Evolutionary conservation across 179 eudicot species (phyloP).

Genomic region (Corrigiola litoralis): DNA sequence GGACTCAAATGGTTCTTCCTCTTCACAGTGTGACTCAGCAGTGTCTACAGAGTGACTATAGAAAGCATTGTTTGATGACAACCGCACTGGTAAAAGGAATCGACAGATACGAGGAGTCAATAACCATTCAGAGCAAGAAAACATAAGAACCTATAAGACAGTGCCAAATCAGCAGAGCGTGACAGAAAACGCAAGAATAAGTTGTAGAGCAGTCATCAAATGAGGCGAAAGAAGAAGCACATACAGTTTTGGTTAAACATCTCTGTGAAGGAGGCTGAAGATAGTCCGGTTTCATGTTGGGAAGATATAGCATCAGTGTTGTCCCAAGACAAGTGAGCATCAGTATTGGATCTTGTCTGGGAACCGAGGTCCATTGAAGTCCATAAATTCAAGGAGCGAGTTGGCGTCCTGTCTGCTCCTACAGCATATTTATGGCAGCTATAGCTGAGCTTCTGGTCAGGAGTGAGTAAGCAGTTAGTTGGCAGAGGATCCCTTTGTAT

Average conservation of each 20-base stretch:
- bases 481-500: slow-evolving; percentile 32
- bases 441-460: slow-evolving; percentile 37
- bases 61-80: slow-evolving; percentile 38
- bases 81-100: slow-evolving; percentile 43
- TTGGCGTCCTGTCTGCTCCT: slow-evolving; percentile 53
- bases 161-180: background rate
- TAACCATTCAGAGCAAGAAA: background rate
- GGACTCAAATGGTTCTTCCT: slow-evolving; percentile 62
- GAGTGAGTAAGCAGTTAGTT: slow-evolving; percentile 29
- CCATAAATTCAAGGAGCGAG: slow-evolving; percentile 34
- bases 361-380: slow-evolving; percentile 34
- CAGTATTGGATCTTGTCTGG: slow-evolving; percentile 30
- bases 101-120: background rate
- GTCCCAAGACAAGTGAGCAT: slow-evolving; percentile 34
- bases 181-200: too few species aligned
- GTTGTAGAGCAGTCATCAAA: background rate
- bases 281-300: slow-evolving; percentile 61
- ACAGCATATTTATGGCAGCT: slow-evolving; percentile 38
- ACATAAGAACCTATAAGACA: background rate
- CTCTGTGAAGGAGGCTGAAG: slow-evolving; percentile 75
- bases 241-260: slow-evolving; percentile 59
- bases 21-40: slow-evolving; percentile 48
- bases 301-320: slow-evolving; percentile 36
- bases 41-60: slow-evolving; percentile 56
- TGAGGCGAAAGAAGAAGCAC: slow-evolving; percentile 7